Evolutionary conservation across 768 basidiomycete genomes (phyloP).

Genomic region (Trametes elegans): DNA sequence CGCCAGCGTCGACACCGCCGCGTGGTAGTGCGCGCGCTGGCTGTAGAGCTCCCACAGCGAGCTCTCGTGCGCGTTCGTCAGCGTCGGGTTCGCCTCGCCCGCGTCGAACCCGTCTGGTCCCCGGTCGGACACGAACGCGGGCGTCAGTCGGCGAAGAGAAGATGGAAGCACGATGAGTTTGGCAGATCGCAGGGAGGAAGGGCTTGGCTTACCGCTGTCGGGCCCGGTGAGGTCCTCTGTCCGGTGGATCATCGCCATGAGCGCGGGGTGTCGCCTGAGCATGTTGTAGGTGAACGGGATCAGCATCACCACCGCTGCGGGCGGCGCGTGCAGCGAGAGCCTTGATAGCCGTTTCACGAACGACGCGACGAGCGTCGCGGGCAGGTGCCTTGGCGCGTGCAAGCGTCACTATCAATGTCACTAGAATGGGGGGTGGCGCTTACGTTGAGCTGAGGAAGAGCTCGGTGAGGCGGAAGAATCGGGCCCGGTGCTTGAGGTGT

Average conservation of each 20-base stretch:
- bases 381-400: conserved; percentile 91
- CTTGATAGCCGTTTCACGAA: conserved; percentile 91
- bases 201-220: conserved; percentile 16
- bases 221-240: conserved; percentile 30
- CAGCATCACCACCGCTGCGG: conserved; percentile 86
- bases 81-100: conserved; percentile 66
- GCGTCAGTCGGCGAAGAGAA: no score
- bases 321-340: conserved; percentile 81
- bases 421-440: conserved; percentile 28
- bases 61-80: conserved; percentile 78
- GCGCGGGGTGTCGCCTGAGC: conserved; percentile 84
- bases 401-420: neutral
- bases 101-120: conserved; percentile 66
- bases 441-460: conserved; percentile 91
- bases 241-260: conserved; percentile 93
- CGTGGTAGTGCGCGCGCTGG: conserved; percentile 79
- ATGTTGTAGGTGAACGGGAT: conserved; percentile 95
- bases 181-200: conserved; percentile 3
- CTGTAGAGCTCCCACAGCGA: conserved; percentile 91
- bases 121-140: no score
- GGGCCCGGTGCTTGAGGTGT: conserved; percentile 88
- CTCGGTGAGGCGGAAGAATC: conserved; percentile 92
- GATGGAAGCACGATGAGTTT: no score
- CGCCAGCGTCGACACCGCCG: conserved; percentile 81
- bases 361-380: conserved; percentile 87